A percentile compares a stretch with the other conserved stretches of the same genome.
phyloP scores from a whole-genome alignment of 768 basidiomycete genomes.

The Dendrothele bispora region DNA sequence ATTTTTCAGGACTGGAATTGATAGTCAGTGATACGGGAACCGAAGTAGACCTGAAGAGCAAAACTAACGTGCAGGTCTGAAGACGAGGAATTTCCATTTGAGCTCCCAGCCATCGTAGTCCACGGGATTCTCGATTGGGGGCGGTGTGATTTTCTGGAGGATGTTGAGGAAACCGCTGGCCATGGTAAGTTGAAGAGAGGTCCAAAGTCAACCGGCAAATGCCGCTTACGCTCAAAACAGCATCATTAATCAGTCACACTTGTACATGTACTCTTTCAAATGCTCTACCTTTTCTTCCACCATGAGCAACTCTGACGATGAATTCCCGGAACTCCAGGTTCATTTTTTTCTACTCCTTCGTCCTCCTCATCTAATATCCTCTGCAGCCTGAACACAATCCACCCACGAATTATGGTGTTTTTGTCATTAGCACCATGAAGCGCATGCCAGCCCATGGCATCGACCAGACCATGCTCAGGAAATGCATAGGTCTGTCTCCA shows the following conservation, averaged over 20 bases:
- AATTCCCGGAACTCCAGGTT: slow-evolving; percentile 1
- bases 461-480: slow-evolving; percentile 62
- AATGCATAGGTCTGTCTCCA: slow-evolving; percentile 67
- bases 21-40: not conserved
- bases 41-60: not conserved
- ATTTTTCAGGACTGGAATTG: slow-evolving; percentile 56
- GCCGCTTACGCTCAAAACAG: not conserved
- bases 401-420: slow-evolving; percentile 60
- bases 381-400: slow-evolving; percentile 25
- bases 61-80: slow-evolving; percentile 74
- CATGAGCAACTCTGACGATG: slow-evolving; percentile 7
- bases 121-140: slow-evolving; percentile 48
- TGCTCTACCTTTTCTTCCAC: not conserved
- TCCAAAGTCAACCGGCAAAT: not conserved
- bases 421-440: slow-evolving; percentile 56
- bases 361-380: slow-evolving; percentile 5
- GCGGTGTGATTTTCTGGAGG: slow-evolving; percentile 50
- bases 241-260: not conserved
- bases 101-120: slow-evolving; percentile 78
- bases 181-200: slow-evolving; percentile 6
- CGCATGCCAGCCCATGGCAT: slow-evolving; percentile 49
- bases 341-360: not conserved
- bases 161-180: slow-evolving; percentile 34
- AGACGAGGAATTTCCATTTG: slow-evolving; percentile 72
- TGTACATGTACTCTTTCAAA: not conserved